These are phyloP conservation scores for Oleoguttula mirabilis DNA, from an alignment of 495 filamentous ascomycete genomes.

Conservation along the genomic window DNA sequence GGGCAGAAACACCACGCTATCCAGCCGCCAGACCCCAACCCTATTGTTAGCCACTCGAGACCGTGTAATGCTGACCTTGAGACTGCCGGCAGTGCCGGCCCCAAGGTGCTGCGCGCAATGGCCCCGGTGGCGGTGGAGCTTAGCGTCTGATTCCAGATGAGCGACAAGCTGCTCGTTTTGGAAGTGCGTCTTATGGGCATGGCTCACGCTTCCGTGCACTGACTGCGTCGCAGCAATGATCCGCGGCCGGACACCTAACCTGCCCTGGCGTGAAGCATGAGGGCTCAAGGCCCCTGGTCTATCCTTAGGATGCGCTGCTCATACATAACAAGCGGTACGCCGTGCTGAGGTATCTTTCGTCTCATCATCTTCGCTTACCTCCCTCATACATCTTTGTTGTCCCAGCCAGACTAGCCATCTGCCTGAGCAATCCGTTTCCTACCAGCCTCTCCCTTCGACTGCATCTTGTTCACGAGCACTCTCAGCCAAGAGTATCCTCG, in stretches of 20 bases:
- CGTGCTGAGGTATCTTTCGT: not conserved
- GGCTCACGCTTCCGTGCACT: slow-evolving; percentile 10
- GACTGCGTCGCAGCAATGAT: slow-evolving; percentile 1
- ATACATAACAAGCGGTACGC: slow-evolving; percentile 9
- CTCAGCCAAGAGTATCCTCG: slow-evolving; percentile 8
- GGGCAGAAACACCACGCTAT: slow-evolving; percentile 5
- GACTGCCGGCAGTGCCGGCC: not conserved
- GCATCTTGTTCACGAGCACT: not conserved
- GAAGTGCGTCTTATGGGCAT: not conserved
- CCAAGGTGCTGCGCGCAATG: slow-evolving; percentile 6
- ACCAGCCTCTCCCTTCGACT: not conserved
- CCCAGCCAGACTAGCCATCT: slow-evolving; percentile 18
- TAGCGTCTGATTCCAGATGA: slow-evolving; percentile 5
- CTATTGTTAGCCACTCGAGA: slow-evolving; percentile 8
- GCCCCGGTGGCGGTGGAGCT: slow-evolving; percentile 5
- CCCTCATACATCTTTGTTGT: slow-evolving; percentile 5
- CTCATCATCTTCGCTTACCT: not conserved
- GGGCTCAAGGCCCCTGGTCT: slow-evolving; percentile 1
- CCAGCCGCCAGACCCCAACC: slow-evolving; percentile 2
- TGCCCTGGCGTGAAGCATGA: not conserved
- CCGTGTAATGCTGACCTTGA: not conserved
- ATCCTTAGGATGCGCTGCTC: not conserved
- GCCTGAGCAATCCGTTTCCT: slow-evolving; percentile 14
- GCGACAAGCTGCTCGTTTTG: not conserved
- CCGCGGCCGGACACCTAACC: slow-evolving; percentile 5